Conservation (phyloP, 2,329 filamentous ascomycete genomes). For the Aspergillus ruber region DNA sequence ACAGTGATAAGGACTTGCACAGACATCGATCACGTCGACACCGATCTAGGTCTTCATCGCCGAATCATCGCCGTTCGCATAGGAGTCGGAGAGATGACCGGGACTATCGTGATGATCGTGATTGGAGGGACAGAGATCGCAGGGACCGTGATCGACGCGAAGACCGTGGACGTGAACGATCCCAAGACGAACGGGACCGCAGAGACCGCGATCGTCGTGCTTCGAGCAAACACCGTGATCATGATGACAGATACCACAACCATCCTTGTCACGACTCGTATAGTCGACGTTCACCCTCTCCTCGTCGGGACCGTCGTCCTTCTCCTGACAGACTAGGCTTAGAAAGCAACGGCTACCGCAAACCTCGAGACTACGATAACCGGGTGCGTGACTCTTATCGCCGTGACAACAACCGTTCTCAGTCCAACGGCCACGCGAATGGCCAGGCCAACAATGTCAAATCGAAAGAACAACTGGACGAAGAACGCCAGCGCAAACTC, state of each 20-base stretch:
- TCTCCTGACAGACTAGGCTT: too few species aligned
- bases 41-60: conserved; percentile 13
- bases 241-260: conserved; percentile 18
- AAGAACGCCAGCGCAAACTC: conserved; percentile 45
- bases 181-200: conserved; percentile 14
- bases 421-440: background rate
- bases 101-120: conserved; percentile 15
- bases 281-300: conserved; percentile 18
- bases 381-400: background rate
- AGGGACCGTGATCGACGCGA: conserved; percentile 9
- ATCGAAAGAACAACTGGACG: conserved; percentile 20
- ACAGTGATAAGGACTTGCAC: conserved; percentile 21
- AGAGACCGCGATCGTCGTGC: conserved; percentile 11
- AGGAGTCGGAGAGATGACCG: conserved; percentile 19
- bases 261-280: conserved; percentile 13
- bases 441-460: conserved; percentile 10
- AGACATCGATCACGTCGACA: conserved; percentile 17
- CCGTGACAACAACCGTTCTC: background rate
- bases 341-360: conserved; percentile 8
- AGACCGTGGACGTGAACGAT: background rate
- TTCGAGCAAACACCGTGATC: conserved; percentile 14
- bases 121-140: conserved; percentile 14
- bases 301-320: conserved; percentile 4
- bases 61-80: conserved; percentile 13
- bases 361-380: conserved; percentile 11